Evolutionary conservation across 2,329 filamentous ascomycete species (phyloP).

Genomic region (Grosmannia clavigera): DNA sequence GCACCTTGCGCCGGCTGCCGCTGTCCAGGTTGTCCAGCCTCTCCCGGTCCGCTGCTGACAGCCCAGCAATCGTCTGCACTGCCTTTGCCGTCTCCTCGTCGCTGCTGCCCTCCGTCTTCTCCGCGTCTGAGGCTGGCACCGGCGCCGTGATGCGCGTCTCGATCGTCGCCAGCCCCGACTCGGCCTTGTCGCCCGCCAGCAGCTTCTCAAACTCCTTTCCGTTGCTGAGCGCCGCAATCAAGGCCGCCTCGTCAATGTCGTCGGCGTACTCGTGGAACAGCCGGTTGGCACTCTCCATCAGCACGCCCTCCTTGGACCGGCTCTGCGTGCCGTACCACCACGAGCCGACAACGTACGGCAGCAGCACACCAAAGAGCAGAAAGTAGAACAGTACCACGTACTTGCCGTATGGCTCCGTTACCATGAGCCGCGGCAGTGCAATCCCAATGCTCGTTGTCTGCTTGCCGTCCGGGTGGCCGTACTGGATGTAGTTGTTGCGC

Average conservation of each 20-base stretch:
- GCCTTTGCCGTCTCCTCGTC: constrained; percentile 11
- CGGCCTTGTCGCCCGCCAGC: constrained; percentile 65
- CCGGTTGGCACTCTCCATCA: constrained; percentile 87
- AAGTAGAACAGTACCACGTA: constrained; percentile 89
- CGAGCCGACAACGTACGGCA: constrained; percentile 86
- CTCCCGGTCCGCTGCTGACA: constrained; percentile 62
- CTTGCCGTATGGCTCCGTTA: constrained; percentile 89
- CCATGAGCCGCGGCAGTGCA: constrained; percentile 81
- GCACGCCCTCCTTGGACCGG: constrained; percentile 83
- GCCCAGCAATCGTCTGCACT: constrained; percentile 26
- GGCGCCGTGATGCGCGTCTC: constrained; percentile 63
- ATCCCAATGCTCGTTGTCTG: constrained; percentile 98
- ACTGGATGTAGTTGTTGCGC: constrained; percentile 93
- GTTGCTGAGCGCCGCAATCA: constrained; percentile 69
- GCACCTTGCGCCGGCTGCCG: constrained; percentile 67
- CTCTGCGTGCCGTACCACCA: constrained; percentile 99
- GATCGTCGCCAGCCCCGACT: constrained; percentile 68
- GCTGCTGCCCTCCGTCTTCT: not conserved
- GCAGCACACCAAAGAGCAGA: constrained; percentile 70
- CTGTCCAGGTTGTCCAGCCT: constrained; percentile 72
- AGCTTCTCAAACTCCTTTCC: constrained; percentile 75
- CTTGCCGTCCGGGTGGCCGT: constrained; percentile 93
- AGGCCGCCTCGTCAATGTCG: constrained; percentile 64
- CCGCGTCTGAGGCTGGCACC: not conserved
- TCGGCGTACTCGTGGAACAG: constrained; percentile 91